phyloP scores from a whole-genome alignment of 2,329 filamentous ascomycete species.

The Chaetomium sp. region DNA sequence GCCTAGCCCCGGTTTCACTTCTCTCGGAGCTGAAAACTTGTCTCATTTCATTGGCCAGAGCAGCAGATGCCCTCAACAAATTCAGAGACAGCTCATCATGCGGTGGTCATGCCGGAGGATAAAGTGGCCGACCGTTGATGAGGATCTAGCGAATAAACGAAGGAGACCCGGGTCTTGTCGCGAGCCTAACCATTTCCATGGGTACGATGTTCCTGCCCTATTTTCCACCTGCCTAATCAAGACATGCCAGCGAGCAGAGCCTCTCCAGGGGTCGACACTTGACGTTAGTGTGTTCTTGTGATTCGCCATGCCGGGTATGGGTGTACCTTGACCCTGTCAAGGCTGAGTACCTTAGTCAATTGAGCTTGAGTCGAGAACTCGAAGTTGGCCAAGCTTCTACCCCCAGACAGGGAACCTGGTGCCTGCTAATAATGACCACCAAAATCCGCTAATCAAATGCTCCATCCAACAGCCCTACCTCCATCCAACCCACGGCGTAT shows the following conservation, averaged over 20 bases:
- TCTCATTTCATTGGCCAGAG: neutral
- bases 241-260: neutral
- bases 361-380: too few species aligned
- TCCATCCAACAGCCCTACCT: neutral
- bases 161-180: neutral
- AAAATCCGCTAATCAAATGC: too few species aligned
- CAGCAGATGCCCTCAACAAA: neutral
- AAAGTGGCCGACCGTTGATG: neutral
- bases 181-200: neutral
- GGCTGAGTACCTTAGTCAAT: too few species aligned
- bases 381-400: too few species aligned
- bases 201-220: neutral
- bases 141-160: neutral
- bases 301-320: too few species aligned
- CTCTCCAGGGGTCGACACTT: too few species aligned
- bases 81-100: neutral
- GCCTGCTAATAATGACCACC: too few species aligned
- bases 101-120: neutral
- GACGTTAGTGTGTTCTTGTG: too few species aligned
- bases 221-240: neutral
- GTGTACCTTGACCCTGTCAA: too few species aligned
- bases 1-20: neutral
- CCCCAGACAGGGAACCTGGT: too few species aligned
- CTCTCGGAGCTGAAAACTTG: neutral
- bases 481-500: constrained; percentile 23